phyloP scores from a whole-genome alignment of 176 grass and related monocot genomes.

The Secale cereale region DNA sequence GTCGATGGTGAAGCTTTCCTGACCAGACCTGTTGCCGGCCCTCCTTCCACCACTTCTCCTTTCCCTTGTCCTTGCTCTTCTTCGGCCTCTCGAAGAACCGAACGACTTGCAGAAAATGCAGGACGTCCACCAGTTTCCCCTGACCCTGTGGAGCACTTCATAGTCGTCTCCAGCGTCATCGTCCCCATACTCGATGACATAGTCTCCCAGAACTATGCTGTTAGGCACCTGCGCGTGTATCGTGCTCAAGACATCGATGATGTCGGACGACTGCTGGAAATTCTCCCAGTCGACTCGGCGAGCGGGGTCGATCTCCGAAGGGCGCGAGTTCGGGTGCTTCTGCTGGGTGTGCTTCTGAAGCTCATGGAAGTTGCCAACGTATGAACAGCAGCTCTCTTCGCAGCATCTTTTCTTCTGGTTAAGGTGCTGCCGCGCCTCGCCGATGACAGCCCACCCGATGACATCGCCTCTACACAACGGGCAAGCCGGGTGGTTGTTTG shows the following conservation, averaged over 20 bases:
- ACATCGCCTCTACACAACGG: constrained; percentile 90
- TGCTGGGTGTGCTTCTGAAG: constrained; percentile 83
- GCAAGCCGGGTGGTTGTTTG: constrained; percentile 55
- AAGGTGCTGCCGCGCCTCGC: constrained; percentile 67
- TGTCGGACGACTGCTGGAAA: constrained; percentile 86
- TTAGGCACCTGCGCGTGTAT: constrained; percentile 86
- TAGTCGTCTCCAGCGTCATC: constrained; percentile 83
- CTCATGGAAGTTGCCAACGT: constrained; percentile 74
- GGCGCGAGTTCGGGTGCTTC: constrained; percentile 80
- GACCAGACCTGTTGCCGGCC: constrained; percentile 42
- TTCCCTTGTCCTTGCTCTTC: constrained; percentile 42
- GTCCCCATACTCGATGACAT: constrained; percentile 93
- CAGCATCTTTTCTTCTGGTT: constrained; percentile 89
- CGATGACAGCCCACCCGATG: constrained; percentile 76
- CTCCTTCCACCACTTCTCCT: constrained; percentile 47
- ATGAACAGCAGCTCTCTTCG: constrained; percentile 71
- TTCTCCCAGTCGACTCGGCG: constrained; percentile 87
- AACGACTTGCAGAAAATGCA: constrained; percentile 76
- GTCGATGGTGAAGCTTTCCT: constrained; percentile 54
- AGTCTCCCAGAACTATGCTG: constrained; percentile 79
- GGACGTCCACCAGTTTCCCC: constrained; percentile 73
- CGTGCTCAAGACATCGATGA: constrained; percentile 91
- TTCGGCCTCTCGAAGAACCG: constrained; percentile 55
- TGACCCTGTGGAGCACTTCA: constrained; percentile 69
- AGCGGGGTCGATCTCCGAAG: constrained; percentile 83